Base-by-base conservation (phyloP, 2,329 filamentous ascomycete genomes). In the Scytalidium sp. region DNA sequence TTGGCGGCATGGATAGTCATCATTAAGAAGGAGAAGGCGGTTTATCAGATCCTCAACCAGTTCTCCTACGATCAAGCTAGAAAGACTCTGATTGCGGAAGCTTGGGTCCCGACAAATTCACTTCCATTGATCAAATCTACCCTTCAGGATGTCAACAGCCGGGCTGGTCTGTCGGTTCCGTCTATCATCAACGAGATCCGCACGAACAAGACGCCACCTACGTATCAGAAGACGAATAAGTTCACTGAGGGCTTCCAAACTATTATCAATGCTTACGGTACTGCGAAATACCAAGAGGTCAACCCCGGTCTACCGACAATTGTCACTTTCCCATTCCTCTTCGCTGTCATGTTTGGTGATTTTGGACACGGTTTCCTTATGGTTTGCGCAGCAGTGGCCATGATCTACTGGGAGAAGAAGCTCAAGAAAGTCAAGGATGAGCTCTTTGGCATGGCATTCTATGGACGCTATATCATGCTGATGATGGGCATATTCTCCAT, bases 281-380 rank as follows among this genome's bases (percentile, higher is more conserved):
- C 94, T 40, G 89, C 94, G 53, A 97, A 96, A 58, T 99, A 99
- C 72, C 88, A 88, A 60, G 94, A 99, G 73, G 88, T 97, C 69
- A 99, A 99, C 72, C 94, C 94, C 50, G 93, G 91, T 54, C 80
- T 99, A 19, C 93, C 93, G 32, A 94, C 96, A 46, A 91, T 97
- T 59, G 86, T 99, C 56, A 99, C 94, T 5, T 99, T 99, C 72
- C 94, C 95, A n/a, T 99, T 99, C 78, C 78, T 99, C 55, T 99
- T 99, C 67, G 94, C 94, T 45, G 94, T 99, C 81, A 99, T 99
- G 94, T 99, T 99, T 67, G 95, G 94, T 76, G 94, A 99, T 71
- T 86, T 96, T 51, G 95, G 94, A 46, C 94, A 99, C 65, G 94
- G 93, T 58, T 70, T 86, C 57, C 88, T 99, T 68, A 96, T 99